These are phyloP conservation scores for Tetracladium maxilliforme DNA, from an alignment of 2,329 filamentous ascomycete species.

Conservation along the genomic window DNA sequence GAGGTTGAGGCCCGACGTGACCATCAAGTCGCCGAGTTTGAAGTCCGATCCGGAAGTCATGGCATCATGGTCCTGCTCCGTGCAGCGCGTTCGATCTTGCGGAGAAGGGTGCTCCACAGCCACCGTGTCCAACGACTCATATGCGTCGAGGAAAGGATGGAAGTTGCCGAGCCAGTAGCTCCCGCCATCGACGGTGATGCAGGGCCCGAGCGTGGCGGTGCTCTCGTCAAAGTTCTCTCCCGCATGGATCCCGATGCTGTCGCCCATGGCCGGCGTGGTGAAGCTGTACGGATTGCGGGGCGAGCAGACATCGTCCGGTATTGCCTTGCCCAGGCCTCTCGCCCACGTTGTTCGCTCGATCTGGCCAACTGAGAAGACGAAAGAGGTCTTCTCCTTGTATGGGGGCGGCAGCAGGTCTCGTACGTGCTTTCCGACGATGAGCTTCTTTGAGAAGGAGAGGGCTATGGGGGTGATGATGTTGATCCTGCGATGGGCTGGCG, in stretches of 20 bases:
- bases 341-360: conserved; percentile 24
- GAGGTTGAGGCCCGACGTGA: conserved; percentile 24
- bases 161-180: too few species aligned
- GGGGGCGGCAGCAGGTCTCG: conserved; percentile 22
- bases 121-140: conserved; percentile 11
- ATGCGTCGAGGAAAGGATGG: too few species aligned
- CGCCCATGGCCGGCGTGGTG: too few species aligned
- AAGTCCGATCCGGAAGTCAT: conserved; percentile 14
- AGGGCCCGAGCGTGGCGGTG: too few species aligned
- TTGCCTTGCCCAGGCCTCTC: conserved; percentile 20
- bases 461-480: conserved; percentile 22
- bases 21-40: conserved; percentile 18
- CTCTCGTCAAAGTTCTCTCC: too few species aligned
- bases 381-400: conserved; percentile 15
- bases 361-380: conserved; percentile 21
- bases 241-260: too few species aligned
- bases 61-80: conserved; percentile 20
- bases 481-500: conserved; percentile 18
- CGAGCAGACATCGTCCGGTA: too few species aligned
- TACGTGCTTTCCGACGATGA: conserved; percentile 23
- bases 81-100: conserved; percentile 20
- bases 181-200: too few species aligned
- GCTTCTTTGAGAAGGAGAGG: conserved; percentile 19
- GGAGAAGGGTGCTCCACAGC: conserved; percentile 24
- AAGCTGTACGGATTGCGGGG: too few species aligned